A percentile compares a stretch with the other conserved stretches of the same genome.
Conservation (phyloP, 345 rosid species). For the Turritis glabra region DNA sequence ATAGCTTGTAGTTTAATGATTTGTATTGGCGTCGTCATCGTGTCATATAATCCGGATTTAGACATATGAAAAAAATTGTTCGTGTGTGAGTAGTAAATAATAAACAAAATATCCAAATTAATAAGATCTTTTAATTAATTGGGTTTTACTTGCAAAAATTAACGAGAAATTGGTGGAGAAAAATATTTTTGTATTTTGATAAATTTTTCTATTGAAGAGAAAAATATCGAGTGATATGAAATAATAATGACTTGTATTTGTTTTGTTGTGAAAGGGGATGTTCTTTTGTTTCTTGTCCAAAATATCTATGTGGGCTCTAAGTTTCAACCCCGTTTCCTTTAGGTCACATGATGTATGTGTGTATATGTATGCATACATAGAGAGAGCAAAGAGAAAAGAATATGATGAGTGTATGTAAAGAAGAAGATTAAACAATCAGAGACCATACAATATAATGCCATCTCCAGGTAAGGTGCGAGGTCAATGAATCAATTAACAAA, state of each 20-base stretch:
- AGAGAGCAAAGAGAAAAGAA: constrained; percentile 17
- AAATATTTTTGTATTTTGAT: neutral
- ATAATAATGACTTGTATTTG: constrained; percentile 33
- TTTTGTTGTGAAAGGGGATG: constrained; percentile 35
- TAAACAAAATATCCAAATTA: neutral
- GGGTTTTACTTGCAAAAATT: neutral
- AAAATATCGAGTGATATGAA: constrained; percentile 21
- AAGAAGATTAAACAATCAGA: constrained; percentile 34
- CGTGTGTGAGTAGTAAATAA: neutral
- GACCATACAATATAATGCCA: constrained; percentile 35
- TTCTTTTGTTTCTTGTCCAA: constrained; percentile 34
- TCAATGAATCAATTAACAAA: constrained; percentile 37
- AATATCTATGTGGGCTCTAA: constrained; percentile 37
- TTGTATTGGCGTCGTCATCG: neutral
- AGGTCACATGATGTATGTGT: constrained; percentile 35
- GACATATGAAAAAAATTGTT: neutral
- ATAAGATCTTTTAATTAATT: neutral
- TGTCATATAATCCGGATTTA: neutral
- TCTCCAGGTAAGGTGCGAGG: constrained; percentile 41
- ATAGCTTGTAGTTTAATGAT: neutral
- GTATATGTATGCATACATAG: neutral
- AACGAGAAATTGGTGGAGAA: neutral
- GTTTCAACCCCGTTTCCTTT: constrained; percentile 23
- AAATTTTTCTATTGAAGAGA: neutral
- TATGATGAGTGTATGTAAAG: constrained; percentile 16